Percentiles rank a stretch among this genome's conserved stretches.
Evolutionary conservation across 1,139 yeast species (phyloP).

Genomic region (Magnusiomyces clavatus): DNA sequence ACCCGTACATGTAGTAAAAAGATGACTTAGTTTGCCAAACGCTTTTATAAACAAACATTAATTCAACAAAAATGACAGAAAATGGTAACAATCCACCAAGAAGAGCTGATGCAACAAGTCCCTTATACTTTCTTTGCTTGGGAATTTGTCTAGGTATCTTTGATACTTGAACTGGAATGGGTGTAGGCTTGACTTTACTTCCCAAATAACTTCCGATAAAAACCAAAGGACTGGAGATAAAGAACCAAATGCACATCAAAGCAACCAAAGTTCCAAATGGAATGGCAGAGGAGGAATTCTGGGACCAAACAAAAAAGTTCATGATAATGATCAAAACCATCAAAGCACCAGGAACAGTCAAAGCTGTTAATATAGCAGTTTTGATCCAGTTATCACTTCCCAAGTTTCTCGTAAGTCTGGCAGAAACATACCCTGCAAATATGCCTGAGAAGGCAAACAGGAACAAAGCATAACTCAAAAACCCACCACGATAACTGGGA

Average conservation of each 20-base stretch:
- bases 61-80: constrained; percentile 72
- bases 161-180: constrained; percentile 28
- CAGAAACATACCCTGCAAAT: constrained; percentile 64
- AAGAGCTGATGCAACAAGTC: constrained; percentile 23
- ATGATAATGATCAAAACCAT: constrained; percentile 47
- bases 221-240: constrained; percentile 68
- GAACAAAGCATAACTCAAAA: constrained; percentile 51
- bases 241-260: constrained; percentile 48
- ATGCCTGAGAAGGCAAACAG: constrained; percentile 64
- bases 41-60: constrained; percentile 65
- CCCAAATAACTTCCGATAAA: constrained; percentile 63
- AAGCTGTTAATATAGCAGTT: constrained; percentile 26
- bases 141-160: constrained; percentile 35
- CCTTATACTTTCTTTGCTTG: constrained; percentile 35
- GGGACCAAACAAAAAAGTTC: constrained; percentile 68
- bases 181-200: constrained; percentile 32
- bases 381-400: constrained; percentile 33
- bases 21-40: constrained; percentile 77
- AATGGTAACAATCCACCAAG: constrained; percentile 69
- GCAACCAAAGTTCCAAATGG: constrained; percentile 70
- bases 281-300: constrained; percentile 66
- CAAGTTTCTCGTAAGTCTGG: constrained; percentile 51
- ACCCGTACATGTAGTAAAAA: constrained; percentile 75
- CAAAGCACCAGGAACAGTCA: constrained; percentile 49
- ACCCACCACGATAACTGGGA: constrained; percentile 60